Evolutionary conservation across 2,329 filamentous ascomycete species (phyloP).

Genomic region (Magnaporthales sp.): DNA sequence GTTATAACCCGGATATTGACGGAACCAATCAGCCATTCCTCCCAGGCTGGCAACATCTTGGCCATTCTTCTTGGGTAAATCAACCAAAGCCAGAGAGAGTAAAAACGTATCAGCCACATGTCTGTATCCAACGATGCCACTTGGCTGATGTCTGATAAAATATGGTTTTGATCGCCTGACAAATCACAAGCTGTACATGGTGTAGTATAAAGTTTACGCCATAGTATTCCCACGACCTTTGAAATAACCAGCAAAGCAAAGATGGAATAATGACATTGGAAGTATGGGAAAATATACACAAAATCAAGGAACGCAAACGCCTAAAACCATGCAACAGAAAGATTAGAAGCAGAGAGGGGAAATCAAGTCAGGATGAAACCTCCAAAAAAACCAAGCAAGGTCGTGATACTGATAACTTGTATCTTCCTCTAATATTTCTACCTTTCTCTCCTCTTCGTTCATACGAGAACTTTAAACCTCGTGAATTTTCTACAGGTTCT

Average conservation of each 20-base stretch:
- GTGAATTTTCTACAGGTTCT: conserved; percentile 40
- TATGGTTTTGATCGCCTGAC: not conserved
- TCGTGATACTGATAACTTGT: not conserved
- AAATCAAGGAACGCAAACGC: not conserved
- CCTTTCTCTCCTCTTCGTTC: not conserved
- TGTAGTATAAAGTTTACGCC: not conserved
- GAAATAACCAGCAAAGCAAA: not conserved
- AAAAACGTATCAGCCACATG: not conserved
- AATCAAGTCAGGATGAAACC: not conserved
- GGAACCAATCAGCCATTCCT: too few relatives aligned
- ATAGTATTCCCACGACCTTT: not conserved
- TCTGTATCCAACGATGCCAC: not conserved
- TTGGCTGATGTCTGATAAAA: not conserved
- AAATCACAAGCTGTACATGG: not conserved
- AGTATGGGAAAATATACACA: too few relatives aligned
- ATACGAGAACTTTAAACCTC: not conserved
- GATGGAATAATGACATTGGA: not conserved
- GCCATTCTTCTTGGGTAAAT: not conserved
- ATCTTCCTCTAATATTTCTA: not conserved
- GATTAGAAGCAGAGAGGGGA: not conserved
- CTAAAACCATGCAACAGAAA: not conserved
- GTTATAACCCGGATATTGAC: too few relatives aligned
- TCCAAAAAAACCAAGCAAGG: not conserved
- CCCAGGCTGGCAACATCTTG: too few relatives aligned
- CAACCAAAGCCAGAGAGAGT: not conserved